Evolutionary conservation across 2,329 filamentous ascomycete genomes (phyloP), one percentile per base, ranked within the genome.

Genomic region (Trichoderma arundinaceum): DNA sequence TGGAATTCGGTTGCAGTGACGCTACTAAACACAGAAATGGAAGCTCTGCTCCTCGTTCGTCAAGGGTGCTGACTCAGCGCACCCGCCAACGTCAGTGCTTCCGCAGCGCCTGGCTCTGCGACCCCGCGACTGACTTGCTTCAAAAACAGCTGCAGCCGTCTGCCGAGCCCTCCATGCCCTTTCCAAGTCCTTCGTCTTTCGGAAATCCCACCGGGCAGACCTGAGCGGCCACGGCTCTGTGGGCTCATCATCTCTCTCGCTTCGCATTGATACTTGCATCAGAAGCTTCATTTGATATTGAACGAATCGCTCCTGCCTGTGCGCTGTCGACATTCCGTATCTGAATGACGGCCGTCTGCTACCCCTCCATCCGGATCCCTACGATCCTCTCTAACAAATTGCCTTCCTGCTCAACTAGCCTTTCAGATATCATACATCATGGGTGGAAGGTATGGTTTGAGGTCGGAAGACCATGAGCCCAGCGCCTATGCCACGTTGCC

Each of bases 401-500:
- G 4, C 13, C 22, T 10, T n/a, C 49, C 44, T 43, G 17, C 17
- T 46, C 44, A 28, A 38, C 33, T 35, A 33, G 46, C n/a, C 15
- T 33, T 12, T 3, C 15, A 6, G 39, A 38, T 22, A 28, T n/a
- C 13, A 15, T 39, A 39, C 19, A 49, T 22, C 52, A 78, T 79
- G 77, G 68, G 72, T 5, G 60, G 56, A 41, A 65, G 66, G 49
- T 76, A 77, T 64, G 66, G 74, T 28, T 51, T 74, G 64, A 68
- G 72, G 64, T 74, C 73, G 32, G 69, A 71, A 57, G 75, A 74
- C 54, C 68, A 71, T 12, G 72, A 74, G 38, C 65, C 69, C 8
- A 72, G 52, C 64, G 64, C 71, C 12, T 79, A 78, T 66, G 73
- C 74, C 28, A 57, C 72, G 3, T 68, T 79, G 59, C 77, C 77